Conservation (phyloP, 768 basidiomycete species). For the Kwoniella sp. region DNA sequence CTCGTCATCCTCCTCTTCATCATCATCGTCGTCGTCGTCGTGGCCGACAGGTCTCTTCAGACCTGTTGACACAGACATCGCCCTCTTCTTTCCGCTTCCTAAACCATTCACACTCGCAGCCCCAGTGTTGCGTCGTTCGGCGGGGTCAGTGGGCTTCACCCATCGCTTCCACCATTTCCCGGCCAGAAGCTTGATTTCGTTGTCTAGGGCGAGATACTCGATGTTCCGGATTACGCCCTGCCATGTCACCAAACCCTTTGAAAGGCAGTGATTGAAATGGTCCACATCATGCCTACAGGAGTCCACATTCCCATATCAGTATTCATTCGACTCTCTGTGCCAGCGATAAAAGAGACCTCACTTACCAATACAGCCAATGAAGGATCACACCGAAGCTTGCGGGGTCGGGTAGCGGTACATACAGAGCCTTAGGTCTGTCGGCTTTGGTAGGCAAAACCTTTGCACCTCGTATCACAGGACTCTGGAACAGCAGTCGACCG, state of each 20-base stretch:
- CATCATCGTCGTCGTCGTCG: slow-evolving; percentile 7
- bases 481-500: slow-evolving; percentile 21
- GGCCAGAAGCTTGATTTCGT: slow-evolving; percentile 75
- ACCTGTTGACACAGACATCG: neutral
- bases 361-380: slow-evolving; percentile 54
- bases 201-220: slow-evolving; percentile 77
- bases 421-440: slow-evolving; percentile 37
- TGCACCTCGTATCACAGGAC: slow-evolving; percentile 28
- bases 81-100: neutral
- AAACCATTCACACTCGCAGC: neutral
- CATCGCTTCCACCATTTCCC: slow-evolving; percentile 73
- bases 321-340: too few species aligned
- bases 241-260: slow-evolving; percentile 70
- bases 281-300: slow-evolving; percentile 67
- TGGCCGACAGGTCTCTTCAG: slow-evolving; percentile 5
- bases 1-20: slow-evolving; percentile 1
- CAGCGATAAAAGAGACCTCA: slow-evolving; percentile 1
- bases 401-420: slow-evolving; percentile 52
- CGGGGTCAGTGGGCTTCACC: slow-evolving; percentile 50
- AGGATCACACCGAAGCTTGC: slow-evolving; percentile 45
- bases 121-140: neutral
- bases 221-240: slow-evolving; percentile 85
- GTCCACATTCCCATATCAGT: neutral
- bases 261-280: slow-evolving; percentile 69
- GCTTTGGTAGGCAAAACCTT: slow-evolving; percentile 32